These are phyloP conservation scores for Verticillium longisporum DNA, from an alignment of 2,329 filamentous ascomycete genomes.

Conservation along the genomic window DNA sequence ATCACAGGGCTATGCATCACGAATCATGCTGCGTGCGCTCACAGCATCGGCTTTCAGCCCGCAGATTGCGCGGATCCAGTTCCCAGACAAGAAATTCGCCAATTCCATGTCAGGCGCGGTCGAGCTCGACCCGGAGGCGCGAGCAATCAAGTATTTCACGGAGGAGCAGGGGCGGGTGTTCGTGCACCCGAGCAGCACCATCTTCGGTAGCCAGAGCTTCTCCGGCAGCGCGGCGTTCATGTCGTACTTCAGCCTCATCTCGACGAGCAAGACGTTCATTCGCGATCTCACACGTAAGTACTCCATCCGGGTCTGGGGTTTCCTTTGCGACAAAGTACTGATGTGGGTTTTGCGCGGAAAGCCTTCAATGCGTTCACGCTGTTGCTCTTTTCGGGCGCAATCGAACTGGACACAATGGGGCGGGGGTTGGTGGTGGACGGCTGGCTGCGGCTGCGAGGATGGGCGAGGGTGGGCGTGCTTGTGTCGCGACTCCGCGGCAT, in stretches of 20 bases:
- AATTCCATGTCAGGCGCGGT: slow-evolving; percentile 82
- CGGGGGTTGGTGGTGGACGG: slow-evolving; percentile 85
- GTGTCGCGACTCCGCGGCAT: slow-evolving; percentile 76
- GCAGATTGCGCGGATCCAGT: slow-evolving; percentile 84
- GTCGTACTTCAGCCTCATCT: slow-evolving; percentile 87
- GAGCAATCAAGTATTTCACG: slow-evolving; percentile 88
- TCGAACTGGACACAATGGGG: slow-evolving; percentile 80
- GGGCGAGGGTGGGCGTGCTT: slow-evolving; percentile 90
- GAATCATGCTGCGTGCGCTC: slow-evolving; percentile 57
- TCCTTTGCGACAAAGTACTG: not conserved
- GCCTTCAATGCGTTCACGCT: slow-evolving; percentile 86
- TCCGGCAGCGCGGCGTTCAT: slow-evolving; percentile 70
- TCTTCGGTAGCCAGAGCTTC: slow-evolving; percentile 79
- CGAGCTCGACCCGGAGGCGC: slow-evolving; percentile 86
- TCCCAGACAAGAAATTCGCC: slow-evolving; percentile 94
- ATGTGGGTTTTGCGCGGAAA: slow-evolving; percentile 18
- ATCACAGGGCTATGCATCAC: slow-evolving; percentile 4
- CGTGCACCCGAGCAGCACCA: slow-evolving; percentile 79
- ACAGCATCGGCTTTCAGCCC: slow-evolving; percentile 72
- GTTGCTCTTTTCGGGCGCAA: slow-evolving; percentile 79
- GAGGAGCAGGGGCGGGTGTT: slow-evolving; percentile 84
- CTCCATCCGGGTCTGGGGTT: not conserved
- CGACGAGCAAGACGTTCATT: slow-evolving; percentile 87
- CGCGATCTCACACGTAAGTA: slow-evolving; percentile 79
- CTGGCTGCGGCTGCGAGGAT: slow-evolving; percentile 80